Conservation (phyloP, 2,329 filamentous ascomycete species). For the Botryotinia narcissicola region DNA sequence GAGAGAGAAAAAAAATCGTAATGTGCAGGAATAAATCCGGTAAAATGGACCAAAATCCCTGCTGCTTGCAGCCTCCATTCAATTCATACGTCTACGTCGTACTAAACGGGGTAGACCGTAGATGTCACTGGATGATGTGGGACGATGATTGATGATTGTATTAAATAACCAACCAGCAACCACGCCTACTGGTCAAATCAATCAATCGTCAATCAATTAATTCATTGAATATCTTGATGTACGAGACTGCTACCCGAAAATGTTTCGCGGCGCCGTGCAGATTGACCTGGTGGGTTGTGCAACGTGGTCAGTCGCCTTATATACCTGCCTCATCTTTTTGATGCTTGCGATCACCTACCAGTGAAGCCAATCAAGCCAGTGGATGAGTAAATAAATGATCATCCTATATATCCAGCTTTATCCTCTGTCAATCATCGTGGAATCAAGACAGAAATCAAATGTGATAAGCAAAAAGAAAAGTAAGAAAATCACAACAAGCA, state of each 20-base stretch:
- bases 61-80: constrained; percentile 6
- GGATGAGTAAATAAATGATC: neutral
- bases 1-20: neutral
- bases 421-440: constrained; percentile 2
- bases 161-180: neutral
- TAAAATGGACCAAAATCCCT: constrained; percentile 5
- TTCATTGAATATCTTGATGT: neutral
- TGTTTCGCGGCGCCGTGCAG: constrained; percentile 28
- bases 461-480: neutral
- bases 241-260: constrained; percentile 15
- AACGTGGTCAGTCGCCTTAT: constrained; percentile 38
- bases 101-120: neutral
- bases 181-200: neutral
- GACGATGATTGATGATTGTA: neutral
- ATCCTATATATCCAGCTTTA: neutral
- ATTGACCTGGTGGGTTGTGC: constrained; percentile 26
- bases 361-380: neutral
- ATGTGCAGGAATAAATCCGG: constrained; percentile 16
- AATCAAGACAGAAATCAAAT: neutral
- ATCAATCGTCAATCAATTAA: neutral
- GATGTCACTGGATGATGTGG: constrained; percentile 5
- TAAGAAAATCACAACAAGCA: neutral
- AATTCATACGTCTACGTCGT: neutral
- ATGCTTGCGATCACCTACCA: neutral
- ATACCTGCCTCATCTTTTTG: constrained; percentile 30